These are phyloP conservation scores for Brassica carinata DNA, from an alignment of 345 rosid species.

Conservation along the genomic window DNA sequence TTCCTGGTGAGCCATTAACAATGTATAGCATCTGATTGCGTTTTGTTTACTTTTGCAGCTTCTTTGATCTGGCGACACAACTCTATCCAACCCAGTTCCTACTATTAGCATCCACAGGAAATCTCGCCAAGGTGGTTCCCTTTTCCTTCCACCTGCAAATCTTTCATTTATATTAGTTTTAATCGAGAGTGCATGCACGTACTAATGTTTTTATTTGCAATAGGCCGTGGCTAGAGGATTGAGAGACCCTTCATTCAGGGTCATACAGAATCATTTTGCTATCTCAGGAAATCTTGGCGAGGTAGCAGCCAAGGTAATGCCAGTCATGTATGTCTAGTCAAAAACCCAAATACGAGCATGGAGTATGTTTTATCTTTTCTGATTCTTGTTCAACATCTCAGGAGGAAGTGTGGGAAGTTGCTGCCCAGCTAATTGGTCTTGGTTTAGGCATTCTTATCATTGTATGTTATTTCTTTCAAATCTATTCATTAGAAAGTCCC, in stretches of 20 bases:
- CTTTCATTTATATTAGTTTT: constrained; percentile 4
- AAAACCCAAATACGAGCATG: constrained; percentile 4
- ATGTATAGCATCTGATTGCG: neutral
- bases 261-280: constrained; percentile 93
- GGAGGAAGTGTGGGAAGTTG: constrained; percentile 99
- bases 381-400: constrained; percentile 41
- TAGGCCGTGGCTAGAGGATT: constrained; percentile 97
- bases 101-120: constrained; percentile 88
- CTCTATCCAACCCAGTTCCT: constrained; percentile 90
- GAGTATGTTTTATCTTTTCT: constrained; percentile 14
- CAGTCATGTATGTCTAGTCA: constrained; percentile 1
- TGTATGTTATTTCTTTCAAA: constrained; percentile 45
- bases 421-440: constrained; percentile 91
- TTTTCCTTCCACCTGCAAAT: neutral
- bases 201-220: constrained; percentile 12
- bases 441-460: constrained; percentile 79
- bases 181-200: neutral
- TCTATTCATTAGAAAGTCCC: constrained; percentile 2
- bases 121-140: constrained; percentile 75
- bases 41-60: constrained; percentile 48
- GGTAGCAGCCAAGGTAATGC: constrained; percentile 92
- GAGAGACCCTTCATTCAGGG: constrained; percentile 93
- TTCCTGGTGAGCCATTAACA: constrained; percentile 17
- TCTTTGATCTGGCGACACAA: constrained; percentile 89
- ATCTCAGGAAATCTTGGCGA: constrained; percentile 86